A percentile compares a stretch with the other conserved stretches of the same genome.
phyloP scores from a whole-genome alignment of 805 yeast genomes.

The Kuraishia capsulata region DNA sequence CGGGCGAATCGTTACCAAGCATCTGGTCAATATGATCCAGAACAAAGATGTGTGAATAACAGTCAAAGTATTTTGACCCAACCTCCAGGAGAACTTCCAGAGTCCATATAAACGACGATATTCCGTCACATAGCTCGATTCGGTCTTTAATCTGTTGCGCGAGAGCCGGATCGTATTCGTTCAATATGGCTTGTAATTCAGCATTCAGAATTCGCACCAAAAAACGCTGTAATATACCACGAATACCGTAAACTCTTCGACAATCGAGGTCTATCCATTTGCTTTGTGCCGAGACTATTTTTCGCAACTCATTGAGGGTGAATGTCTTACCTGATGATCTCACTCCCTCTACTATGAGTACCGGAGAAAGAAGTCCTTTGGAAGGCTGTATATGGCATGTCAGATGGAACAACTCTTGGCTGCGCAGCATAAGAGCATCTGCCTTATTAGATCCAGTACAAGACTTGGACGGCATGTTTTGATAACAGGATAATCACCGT shows the following conservation, averaged over 20 bases:
- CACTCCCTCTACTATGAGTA: slow-evolving; percentile 37
- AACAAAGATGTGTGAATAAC: slow-evolving; percentile 33
- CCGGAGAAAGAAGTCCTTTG: slow-evolving; percentile 20
- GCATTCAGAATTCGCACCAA: neutral
- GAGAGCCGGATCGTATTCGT: slow-evolving; percentile 3
- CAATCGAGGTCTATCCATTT: slow-evolving; percentile 26
- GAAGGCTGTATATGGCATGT: slow-evolving; percentile 24
- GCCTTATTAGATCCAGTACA: too few relatives aligned
- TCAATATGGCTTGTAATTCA: neutral
- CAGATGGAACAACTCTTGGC: slow-evolving; percentile 25
- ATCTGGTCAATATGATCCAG: slow-evolving; percentile 35
- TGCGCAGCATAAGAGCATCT: too few relatives aligned
- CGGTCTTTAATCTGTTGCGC: slow-evolving; percentile 8
- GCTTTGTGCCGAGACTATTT: slow-evolving; percentile 8
- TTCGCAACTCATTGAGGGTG: slow-evolving; percentile 23
- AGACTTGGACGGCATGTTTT: too few relatives aligned
- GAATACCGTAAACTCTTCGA: neutral
- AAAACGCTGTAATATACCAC: neutral
- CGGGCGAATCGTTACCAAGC: slow-evolving; percentile 27
- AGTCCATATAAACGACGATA: neutral
- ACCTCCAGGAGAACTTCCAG: neutral
- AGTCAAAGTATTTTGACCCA: slow-evolving; percentile 8
- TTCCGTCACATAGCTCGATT: neutral
- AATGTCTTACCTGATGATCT: slow-evolving; percentile 39
- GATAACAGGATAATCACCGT: too few relatives aligned